phyloP scores from a whole-genome alignment of 176 grass and related monocot genomes.

The Elymus sibiricus region DNA sequence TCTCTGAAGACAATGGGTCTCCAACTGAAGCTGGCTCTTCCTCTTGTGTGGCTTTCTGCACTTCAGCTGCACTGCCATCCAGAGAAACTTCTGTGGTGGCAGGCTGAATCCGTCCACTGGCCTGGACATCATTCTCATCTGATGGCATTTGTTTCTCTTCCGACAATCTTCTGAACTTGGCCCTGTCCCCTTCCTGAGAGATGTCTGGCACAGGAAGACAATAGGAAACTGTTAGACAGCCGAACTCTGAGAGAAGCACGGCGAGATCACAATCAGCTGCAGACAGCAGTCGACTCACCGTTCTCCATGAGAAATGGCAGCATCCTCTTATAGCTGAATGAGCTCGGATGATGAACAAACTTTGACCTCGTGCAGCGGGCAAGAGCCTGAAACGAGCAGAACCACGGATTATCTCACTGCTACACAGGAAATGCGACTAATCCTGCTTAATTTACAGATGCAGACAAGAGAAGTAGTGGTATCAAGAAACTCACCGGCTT shows the following conservation, averaged over 20 bases:
- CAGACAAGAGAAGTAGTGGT: background rate
- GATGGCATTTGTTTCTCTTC: background rate
- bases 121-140: background rate
- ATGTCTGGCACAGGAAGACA: conserved; percentile 27
- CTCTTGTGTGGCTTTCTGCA: conserved; percentile 8
- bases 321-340: conserved; percentile 87
- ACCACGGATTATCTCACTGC: background rate
- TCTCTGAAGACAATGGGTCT: background rate
- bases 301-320: conserved; percentile 84
- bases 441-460: background rate
- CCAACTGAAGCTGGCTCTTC: background rate
- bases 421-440: background rate
- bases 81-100: background rate
- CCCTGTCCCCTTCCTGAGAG: conserved; percentile 6
- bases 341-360: conserved; percentile 53
- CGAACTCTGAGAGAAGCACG: background rate
- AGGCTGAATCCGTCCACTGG: background rate
- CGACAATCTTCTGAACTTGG: conserved; percentile 8
- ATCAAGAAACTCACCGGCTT: conserved; percentile 21
- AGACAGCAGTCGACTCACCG: conserved; percentile 27
- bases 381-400: conserved; percentile 47
- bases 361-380: conserved; percentile 40
- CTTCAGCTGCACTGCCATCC: conserved; percentile 20
- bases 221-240: conserved; percentile 12
- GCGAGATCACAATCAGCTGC: background rate